Evolutionary conservation across 225 moss, liverwort and hornwort genomes (phyloP).

Genomic region (Marchantia paleacea): DNA sequence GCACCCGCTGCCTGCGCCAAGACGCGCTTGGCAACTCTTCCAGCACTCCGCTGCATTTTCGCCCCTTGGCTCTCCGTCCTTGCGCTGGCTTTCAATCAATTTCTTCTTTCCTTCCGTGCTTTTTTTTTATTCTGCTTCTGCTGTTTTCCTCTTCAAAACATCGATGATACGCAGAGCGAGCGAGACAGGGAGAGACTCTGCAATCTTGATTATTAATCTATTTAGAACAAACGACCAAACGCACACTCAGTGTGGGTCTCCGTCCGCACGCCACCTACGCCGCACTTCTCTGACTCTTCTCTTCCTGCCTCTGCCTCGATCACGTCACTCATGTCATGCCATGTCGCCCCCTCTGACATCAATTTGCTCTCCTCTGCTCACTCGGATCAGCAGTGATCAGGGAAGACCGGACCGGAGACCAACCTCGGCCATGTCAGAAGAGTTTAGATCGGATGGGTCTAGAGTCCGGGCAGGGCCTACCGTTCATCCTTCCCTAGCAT

Average conservation of each 20-base stretch:
- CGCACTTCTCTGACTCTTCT: neutral
- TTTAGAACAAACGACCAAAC: neutral
- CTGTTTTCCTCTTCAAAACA: neutral
- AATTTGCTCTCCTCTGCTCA: neutral
- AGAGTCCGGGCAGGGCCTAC: too few relatives aligned
- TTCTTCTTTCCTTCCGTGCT: neutral
- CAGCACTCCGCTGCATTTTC: conserved; percentile 63
- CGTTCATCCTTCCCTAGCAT: too few relatives aligned
- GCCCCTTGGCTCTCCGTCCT: neutral
- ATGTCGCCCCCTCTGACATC: neutral
- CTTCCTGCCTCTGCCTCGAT: neutral
- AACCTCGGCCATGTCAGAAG: too few relatives aligned
- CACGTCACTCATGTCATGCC: neutral
- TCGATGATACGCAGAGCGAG: neutral
- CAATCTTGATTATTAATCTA: neutral
- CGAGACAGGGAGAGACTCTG: neutral
- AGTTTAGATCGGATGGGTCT: too few relatives aligned
- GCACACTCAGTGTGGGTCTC: neutral
- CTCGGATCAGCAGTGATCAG: neutral
- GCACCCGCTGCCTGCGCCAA: conserved; percentile 44
- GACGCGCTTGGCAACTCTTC: conserved; percentile 40
- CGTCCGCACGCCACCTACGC: neutral
- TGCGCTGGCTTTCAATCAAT: neutral
- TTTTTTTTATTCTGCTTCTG: neutral
- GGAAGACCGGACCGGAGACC: too few relatives aligned